Evolutionary conservation across 345 rosid species (phyloP).

Genomic region (Gynandropsis gynandra): DNA sequence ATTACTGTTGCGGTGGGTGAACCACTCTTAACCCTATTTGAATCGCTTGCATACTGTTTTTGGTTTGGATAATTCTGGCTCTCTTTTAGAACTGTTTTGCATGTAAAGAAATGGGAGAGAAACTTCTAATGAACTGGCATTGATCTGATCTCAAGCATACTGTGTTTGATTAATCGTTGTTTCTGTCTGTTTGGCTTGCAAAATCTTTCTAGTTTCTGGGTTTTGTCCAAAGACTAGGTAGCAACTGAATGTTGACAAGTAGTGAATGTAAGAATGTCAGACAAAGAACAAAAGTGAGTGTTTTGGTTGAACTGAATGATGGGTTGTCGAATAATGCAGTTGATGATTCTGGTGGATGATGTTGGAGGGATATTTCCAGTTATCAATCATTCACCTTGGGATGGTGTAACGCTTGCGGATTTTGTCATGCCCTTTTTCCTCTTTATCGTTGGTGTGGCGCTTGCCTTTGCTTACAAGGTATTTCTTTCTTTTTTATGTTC

Average conservation of each 20-base stretch:
- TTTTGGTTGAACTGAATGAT: background rate
- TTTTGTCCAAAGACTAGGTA: no score
- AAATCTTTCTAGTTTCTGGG: no score
- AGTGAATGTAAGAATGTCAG: no score
- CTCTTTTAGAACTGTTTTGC: background rate
- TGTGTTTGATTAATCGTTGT: no score
- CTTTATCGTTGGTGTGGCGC: constrained; percentile 80
- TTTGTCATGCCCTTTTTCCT: constrained; percentile 91
- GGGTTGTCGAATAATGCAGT: constrained; percentile 35
- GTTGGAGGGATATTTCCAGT: constrained; percentile 73
- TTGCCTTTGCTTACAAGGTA: constrained; percentile 77
- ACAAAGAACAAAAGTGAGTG: background rate
- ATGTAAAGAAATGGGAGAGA: no score
- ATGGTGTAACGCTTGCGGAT: constrained; percentile 83
- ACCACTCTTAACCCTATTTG: background rate
- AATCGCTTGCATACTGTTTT: background rate
- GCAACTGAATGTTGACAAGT: no score
- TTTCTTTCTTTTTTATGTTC: no score
- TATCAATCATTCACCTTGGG: constrained; percentile 89
- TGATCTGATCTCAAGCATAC: no score
- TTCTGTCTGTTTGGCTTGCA: no score
- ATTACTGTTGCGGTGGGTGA: constrained; percentile 51
- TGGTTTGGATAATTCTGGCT: background rate
- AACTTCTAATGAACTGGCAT: no score
- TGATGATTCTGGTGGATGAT: constrained; percentile 85